These are phyloP conservation scores for Globisporangium paddicum DNA, from an alignment of 352 stramenopile species.

Conservation along the genomic window DNA sequence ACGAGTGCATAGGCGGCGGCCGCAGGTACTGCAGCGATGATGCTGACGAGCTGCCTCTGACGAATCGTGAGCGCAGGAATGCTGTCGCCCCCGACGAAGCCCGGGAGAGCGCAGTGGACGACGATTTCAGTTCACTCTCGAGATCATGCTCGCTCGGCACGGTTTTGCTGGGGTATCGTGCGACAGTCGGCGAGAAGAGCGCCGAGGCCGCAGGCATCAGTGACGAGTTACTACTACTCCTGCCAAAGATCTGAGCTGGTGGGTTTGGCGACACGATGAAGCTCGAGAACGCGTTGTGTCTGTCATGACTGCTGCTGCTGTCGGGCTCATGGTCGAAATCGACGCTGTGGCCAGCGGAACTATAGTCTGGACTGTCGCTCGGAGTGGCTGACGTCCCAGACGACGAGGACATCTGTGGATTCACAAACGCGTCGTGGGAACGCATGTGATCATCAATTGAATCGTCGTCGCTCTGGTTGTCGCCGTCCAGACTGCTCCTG, in stretches of 20 bases:
- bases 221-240: background rate
- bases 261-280: slow-evolving; percentile 17
- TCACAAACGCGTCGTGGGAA: background rate
- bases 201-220: background rate
- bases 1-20: slow-evolving; percentile 53
- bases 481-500: slow-evolving; percentile 24
- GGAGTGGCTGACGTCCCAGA: slow-evolving; percentile 9
- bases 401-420: slow-evolving; percentile 5
- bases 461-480: slow-evolving; percentile 19
- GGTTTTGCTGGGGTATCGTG: background rate
- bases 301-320: slow-evolving; percentile 1
- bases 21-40: slow-evolving; percentile 11
- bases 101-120: slow-evolving; percentile 7
- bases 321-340: background rate
- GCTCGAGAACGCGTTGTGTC: slow-evolving; percentile 8
- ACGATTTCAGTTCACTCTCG: slow-evolving; percentile 6
- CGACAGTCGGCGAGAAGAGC: background rate
- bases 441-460: background rate
- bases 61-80: slow-evolving; percentile 12
- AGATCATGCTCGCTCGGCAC: background rate
- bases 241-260: slow-evolving; percentile 3
- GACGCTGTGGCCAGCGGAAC: background rate
- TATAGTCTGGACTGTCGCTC: slow-evolving; percentile 3
- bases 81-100: slow-evolving; percentile 13
- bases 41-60: background rate